Evolutionary conservation across 1,284 basidiomycete genomes (phyloP).

Genomic region (Inonotus hispidus): DNA sequence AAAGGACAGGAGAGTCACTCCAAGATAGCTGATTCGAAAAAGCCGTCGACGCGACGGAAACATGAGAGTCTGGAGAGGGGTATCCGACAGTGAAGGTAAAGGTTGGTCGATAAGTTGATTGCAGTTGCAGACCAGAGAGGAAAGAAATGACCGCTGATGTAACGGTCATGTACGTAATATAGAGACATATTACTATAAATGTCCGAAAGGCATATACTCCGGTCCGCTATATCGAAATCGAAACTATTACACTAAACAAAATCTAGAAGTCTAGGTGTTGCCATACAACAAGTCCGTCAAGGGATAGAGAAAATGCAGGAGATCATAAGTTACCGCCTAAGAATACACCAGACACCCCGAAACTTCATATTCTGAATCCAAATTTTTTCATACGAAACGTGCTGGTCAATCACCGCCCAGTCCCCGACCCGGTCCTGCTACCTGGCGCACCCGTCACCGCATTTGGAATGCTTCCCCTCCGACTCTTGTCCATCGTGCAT

Average conservation of each 20-base stretch:
- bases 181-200: neutral
- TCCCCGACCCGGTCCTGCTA: neutral
- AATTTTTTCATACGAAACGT: neutral
- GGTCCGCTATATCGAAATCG: neutral
- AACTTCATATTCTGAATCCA: neutral
- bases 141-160: neutral
- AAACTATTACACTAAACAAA: neutral
- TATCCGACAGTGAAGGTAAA: neutral
- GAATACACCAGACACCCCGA: neutral
- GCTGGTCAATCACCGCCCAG: constrained; percentile 6
- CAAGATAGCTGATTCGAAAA: too few relatives aligned
- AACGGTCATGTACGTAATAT: neutral
- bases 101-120: too few relatives aligned
- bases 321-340: constrained; percentile 1
- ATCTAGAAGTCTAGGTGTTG: constrained; percentile 1
- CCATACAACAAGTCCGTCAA: neutral
- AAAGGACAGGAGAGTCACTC: too few relatives aligned
- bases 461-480: constrained; percentile 15
- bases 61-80: neutral
- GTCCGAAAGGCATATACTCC: neutral
- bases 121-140: neutral
- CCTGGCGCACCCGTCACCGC: neutral
- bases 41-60: too few relatives aligned
- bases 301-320: neutral
- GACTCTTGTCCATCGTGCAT: constrained; percentile 19